These are phyloP conservation scores for Exutisphaerella laricina DNA, from an alignment of 2,329 filamentous ascomycete species.

Conservation along the genomic window DNA sequence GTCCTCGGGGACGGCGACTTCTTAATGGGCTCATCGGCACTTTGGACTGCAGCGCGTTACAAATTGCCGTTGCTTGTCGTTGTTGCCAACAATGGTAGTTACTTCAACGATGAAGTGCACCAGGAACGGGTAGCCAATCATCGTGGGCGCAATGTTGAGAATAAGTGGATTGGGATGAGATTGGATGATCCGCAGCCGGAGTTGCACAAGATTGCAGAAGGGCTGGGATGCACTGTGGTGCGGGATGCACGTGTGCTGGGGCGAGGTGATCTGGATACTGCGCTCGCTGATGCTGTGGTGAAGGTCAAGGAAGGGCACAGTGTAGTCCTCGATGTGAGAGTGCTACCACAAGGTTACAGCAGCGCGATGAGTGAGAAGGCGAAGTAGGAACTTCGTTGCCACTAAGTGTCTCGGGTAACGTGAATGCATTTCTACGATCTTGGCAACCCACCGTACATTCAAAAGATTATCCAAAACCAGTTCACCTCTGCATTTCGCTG, in stretches of 20 bases:
- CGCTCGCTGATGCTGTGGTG: constrained; percentile 10
- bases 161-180: constrained; percentile 19
- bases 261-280: constrained; percentile 6
- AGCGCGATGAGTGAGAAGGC: constrained; percentile 13
- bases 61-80: constrained; percentile 12
- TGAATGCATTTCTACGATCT: too few species aligned
- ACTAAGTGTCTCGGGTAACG: too few species aligned
- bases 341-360: constrained; percentile 15
- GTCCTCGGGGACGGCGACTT: constrained; percentile 18
- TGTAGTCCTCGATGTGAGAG: constrained; percentile 18
- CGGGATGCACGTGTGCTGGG: constrained; percentile 7
- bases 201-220: constrained; percentile 14
- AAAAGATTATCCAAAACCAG: too few species aligned
- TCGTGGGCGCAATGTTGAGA: constrained; percentile 11
- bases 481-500: too few species aligned
- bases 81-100: constrained; percentile 18
- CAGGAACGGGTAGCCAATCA: constrained; percentile 18
- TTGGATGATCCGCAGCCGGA: constrained; percentile 16
- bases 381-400: too few species aligned
- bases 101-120: constrained; percentile 20
- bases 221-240: constrained; percentile 13
- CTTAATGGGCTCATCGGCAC: constrained; percentile 16
- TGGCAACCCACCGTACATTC: too few species aligned
- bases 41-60: constrained; percentile 19
- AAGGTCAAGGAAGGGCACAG: constrained; percentile 6